A percentile compares a stretch with the other conserved stretches of the same genome.
Conservation (phyloP, 148 eudicot genomes). For the Fagopyrum esculentum region DNA sequence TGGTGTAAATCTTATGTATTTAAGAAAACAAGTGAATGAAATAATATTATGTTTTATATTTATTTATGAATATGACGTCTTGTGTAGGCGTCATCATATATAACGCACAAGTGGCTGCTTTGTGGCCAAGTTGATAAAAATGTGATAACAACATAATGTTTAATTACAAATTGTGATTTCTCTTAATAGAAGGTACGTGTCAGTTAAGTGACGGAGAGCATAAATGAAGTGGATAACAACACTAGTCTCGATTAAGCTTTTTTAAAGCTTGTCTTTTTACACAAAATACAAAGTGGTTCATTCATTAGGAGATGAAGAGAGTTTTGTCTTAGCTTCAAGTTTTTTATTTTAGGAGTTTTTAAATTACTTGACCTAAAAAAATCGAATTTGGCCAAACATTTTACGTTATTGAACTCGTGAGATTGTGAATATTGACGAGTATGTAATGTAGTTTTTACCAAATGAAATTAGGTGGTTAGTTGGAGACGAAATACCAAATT, state of each 20-base stretch:
- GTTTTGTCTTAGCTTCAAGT: background rate
- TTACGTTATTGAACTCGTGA: no score
- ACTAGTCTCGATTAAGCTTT: background rate
- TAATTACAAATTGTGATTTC: background rate
- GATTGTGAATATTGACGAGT: no score
- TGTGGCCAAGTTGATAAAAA: background rate
- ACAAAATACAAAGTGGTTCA: background rate
- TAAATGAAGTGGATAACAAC: constrained; percentile 3
- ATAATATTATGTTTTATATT: background rate
- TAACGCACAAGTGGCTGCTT: background rate
- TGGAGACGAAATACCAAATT: no score
- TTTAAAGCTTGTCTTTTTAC: background rate
- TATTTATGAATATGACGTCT: background rate
- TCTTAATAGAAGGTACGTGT: background rate
- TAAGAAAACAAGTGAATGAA: background rate
- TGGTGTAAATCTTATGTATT: background rate
- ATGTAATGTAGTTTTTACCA: background rate
- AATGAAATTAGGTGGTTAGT: background rate
- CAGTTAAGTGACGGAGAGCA: background rate
- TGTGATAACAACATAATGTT: background rate
- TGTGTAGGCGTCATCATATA: background rate
- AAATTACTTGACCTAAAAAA: background rate
- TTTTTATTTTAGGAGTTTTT: no score
- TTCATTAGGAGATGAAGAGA: background rate
- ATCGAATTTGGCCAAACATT: background rate